Evolutionary conservation across 345 rosid genomes (phyloP), one percentile per base, ranked within the genome.

Genomic region (Lumnitzera littorea): DNA sequence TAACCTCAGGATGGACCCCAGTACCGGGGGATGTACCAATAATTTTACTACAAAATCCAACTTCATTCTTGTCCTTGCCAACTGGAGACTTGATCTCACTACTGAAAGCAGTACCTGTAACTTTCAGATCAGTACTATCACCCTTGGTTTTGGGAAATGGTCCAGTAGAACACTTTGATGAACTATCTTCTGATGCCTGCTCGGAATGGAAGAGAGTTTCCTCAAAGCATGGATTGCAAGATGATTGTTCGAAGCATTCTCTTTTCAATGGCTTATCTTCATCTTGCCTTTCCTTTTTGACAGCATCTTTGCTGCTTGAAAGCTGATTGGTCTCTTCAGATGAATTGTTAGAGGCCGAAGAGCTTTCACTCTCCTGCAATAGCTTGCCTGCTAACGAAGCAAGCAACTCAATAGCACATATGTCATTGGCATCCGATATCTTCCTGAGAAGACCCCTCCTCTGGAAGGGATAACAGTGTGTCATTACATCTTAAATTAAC

Each of bases 341-440:
- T 20, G 90, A 90, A 79, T 78, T 75, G 63, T 86, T 76, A 47
- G 91, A 90, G 36, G 94, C 84, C 17, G 87, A 78, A 51, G 87
- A 88, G 68, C 89, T 83, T 69, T 88, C 96, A 16, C 85, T 80
- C 81, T 90, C 95, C 79, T 82, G 80, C 66, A 88, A 68, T 48
- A 94, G 65, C 77, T 94, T 82, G 53, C 87, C 96, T 16, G 97
- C 99, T 59, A 94, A 65, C 59, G 89, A 86, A 70, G 99, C 99
- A 0, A 94, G 87, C 72, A 94, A 76, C 67, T 94, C 96, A 63
- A 94, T 75, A 27, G 91, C 85, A 63, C 85, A 80, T n/a, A 82
- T 55, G 72, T 80, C 66, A 66, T 69, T 67, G 24, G 72, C 85
- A 57, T 79, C 80, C 27, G 67, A 77, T 17, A 29, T 67, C 71